Base-by-base conservation (phyloP, 1,284 basidiomycete genomes). In the Ceratobasidium sp. region DNA sequence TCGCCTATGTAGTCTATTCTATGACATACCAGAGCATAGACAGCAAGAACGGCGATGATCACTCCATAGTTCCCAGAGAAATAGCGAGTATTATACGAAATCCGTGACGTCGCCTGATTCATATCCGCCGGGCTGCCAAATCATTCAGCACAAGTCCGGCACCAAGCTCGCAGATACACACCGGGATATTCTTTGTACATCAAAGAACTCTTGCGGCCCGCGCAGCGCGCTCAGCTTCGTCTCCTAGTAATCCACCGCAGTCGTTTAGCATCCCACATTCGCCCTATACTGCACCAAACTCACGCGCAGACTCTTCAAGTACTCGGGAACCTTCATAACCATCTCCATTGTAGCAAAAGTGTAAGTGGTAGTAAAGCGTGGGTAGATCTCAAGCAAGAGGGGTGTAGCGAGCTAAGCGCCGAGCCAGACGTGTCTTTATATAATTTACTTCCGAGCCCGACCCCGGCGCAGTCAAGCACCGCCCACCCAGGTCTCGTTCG, bases 11-110 rank as follows among this genome's bases (percentile, higher is more conserved):
- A 1, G 18, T 64, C 77, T 70, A 64, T 10, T n/a, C 70, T 33
- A 40, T 18, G 49, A 28, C 23, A 44, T 23, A 39, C 23, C 94
- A 99, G 85, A 20, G 97, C 95, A 85, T 98, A 99, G 78, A 99
- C 91, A 20, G 92, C 94, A 77, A 99, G 89, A 64, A 93, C 85
- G 70, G 89, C 91, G 23, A 98, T 89, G 82, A 99, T 90, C 83
- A 98, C 86, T 58, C 92, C 91, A 86, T 98, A 98, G 87, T 98
- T 98, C 81, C 94, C 93, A 79, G 94, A 96, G 86, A 96, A 97
- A 86, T 79, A 80, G 66, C 77, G 78, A 60, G 80, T 80, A 49
- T 80, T 80, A 66, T 80, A 81, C 33, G 77, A 80, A 49, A 80
- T 78, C 18, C 77, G 58, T 23, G 70, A 53, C 44, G 77, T 58